Conservation (phyloP, 2,329 filamentous ascomycete genomes). For the Amylocarpus encephaloides region DNA sequence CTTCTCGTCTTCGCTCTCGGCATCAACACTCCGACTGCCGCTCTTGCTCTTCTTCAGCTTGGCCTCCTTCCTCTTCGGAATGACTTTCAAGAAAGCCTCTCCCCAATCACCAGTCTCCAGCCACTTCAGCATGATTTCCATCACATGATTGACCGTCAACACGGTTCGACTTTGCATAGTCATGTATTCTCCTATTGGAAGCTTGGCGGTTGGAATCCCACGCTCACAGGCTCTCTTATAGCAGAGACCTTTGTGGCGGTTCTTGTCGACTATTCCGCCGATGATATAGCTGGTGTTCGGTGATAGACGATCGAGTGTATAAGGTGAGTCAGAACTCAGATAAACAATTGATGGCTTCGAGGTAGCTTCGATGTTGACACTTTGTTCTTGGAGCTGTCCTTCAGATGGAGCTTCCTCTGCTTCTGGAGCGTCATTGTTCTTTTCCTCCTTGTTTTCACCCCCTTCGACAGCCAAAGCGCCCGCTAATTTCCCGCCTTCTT, state of each 20-base stretch:
- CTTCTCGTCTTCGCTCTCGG: slow-evolving; percentile 14
- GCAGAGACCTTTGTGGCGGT: slow-evolving; percentile 91
- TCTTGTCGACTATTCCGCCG: slow-evolving; percentile 91
- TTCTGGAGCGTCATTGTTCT: too few relatives aligned
- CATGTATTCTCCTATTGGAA: slow-evolving; percentile 95
- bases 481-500: slow-evolving; percentile 49
- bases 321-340: slow-evolving; percentile 82
- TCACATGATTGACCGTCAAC: slow-evolving; percentile 88
- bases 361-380: too few relatives aligned
- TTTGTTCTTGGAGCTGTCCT: too few relatives aligned
- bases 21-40: too few relatives aligned
- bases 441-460: not conserved
- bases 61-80: slow-evolving; percentile 85
- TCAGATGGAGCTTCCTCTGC: too few relatives aligned
- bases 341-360: slow-evolving; percentile 58
- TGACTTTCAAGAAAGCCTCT: slow-evolving; percentile 77
- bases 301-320: slow-evolving; percentile 75
- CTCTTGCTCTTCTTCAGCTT: slow-evolving; percentile 44
- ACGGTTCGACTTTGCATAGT: slow-evolving; percentile 82
- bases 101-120: slow-evolving; percentile 88
- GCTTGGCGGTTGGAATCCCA: slow-evolving; percentile 78
- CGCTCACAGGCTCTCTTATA: slow-evolving; percentile 70
- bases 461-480: slow-evolving; percentile 34
- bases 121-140: slow-evolving; percentile 95
- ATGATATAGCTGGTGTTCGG: slow-evolving; percentile 89